phyloP scores from a whole-genome alignment of 2,329 filamentous ascomycete species.

The Rhynchosporium agropyri region DNA sequence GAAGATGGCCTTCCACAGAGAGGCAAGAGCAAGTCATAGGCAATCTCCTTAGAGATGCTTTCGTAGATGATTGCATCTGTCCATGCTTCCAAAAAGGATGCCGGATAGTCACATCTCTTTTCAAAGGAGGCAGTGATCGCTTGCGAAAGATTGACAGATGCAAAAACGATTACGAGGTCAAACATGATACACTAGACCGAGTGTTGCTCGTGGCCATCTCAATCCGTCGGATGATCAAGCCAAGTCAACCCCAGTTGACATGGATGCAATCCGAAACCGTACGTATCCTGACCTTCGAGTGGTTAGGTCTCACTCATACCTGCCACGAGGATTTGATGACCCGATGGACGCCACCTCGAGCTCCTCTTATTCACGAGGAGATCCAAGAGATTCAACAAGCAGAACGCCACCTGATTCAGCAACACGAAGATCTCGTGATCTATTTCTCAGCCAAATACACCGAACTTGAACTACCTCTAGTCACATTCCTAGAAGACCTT shows the following conservation, averaged over 20 bases:
- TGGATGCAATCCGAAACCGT: conserved; percentile 5
- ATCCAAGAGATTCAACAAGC: conserved; percentile 1
- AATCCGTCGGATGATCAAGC: neutral
- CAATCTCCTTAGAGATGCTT: neutral
- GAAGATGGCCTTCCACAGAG: neutral
- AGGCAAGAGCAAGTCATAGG: neutral
- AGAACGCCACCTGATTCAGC: neutral
- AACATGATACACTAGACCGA: neutral
- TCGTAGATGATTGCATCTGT: conserved; percentile 7
- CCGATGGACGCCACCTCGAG: neutral
- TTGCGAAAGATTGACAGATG: neutral
- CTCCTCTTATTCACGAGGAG: neutral
- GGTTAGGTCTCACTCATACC: conserved; percentile 6
- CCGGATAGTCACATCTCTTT: conserved; percentile 1
- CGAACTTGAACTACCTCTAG: neutral
- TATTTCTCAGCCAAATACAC: neutral
- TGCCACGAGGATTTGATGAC: neutral
- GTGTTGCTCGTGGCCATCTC: neutral
- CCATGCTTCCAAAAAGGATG: neutral
- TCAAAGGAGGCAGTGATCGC: neutral
- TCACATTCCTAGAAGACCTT: neutral
- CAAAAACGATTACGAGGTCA: no score
- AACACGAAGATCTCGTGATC: conserved; percentile 1
- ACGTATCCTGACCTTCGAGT: conserved; percentile 8
- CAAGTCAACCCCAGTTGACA: neutral